Evolutionary conservation across 179 eudicot species (phyloP), one percentile per base, ranked within the genome.

Genomic region (Sideroxylon spinosum): DNA sequence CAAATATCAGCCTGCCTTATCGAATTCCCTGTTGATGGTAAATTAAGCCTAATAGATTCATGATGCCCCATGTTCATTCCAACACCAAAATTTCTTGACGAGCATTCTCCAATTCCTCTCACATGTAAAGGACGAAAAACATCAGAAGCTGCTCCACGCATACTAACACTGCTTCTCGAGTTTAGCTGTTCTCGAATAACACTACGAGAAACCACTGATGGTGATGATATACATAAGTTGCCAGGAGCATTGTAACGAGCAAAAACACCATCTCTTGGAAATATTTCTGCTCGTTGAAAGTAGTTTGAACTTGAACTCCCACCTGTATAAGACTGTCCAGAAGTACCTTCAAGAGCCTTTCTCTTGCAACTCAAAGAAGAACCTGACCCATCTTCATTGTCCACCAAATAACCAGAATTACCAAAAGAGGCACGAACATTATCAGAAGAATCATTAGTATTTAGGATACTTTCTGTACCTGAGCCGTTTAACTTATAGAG

Each of bases 291-390:
- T 62, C 66, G 85, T 22, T 80, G 80, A 69, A 80, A 76, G 59
- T 78, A 60, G 73, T 81, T 82, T 37, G 44, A 37, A 37, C 44
- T 37, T 46, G 84, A 80, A 74, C 86, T 83, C 67, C 87, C 86
- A 79, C 84, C 78, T 8, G 81, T 67, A 68, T 56, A 81, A 71
- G 82, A 75, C 76, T 81, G 84, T 71, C 80, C 78, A 82, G 89
- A 78, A 59, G 79, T 76, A 70, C 87, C 84, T 78, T 84, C 91
- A 60, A 86, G 84, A 73, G 85, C 82, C 83, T 86, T 85, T 32
- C 89, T 81, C 79, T 88, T 88, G 74, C 85, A 81, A 62, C 82
- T 82, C 60, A 86, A 65, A 68, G 91, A 79, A 29, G 89, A 80
- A 29, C 77, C 85, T 14, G 91, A 62, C 59, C 68, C 81, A 29